Evolutionary conservation across 1,284 basidiomycete species (phyloP).

Genomic region (Naganishia cerealis): DNA sequence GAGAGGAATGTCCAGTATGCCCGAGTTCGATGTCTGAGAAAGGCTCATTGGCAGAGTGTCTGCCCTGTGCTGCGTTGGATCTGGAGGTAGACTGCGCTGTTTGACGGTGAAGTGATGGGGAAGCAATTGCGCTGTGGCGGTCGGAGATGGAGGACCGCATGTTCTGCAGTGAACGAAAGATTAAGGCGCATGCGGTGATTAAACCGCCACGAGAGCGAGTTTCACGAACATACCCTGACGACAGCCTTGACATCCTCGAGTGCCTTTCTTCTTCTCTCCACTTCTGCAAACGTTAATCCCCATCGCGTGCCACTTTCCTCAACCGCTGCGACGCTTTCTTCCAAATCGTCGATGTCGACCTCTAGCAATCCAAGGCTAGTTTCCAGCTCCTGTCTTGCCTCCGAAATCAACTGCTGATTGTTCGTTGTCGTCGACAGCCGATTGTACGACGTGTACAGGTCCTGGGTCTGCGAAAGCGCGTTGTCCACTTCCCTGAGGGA

Average conservation of each 20-base stretch:
- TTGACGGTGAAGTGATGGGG: not conserved
- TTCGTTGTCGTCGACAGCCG: conserved; percentile 24
- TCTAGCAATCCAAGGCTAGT: conserved; percentile 72
- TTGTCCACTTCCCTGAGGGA: conserved; percentile 33
- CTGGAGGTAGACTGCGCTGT: not conserved
- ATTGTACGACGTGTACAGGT: conserved; percentile 28
- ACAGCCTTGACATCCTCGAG: conserved; percentile 74
- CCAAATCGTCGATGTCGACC: conserved; percentile 80
- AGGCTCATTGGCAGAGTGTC: conserved; percentile 7
- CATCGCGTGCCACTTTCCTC: conserved; percentile 77
- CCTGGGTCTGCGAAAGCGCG: conserved; percentile 15
- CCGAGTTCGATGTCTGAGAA: conserved; percentile 31
- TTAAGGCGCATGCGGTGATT: not conserved
- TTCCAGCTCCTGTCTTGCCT: conserved; percentile 62
- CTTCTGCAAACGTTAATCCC: conserved; percentile 72
- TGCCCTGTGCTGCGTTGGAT: not conserved
- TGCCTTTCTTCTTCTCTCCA: conserved; percentile 69
- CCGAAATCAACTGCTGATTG: conserved; percentile 28
- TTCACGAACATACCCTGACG: conserved; percentile 59
- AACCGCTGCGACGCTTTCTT: conserved; percentile 84
- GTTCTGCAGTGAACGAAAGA: not conserved
- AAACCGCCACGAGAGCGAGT: not conserved
- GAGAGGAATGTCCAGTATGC: not conserved
- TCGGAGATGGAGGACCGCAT: not conserved
- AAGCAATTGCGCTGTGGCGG: not conserved